These are phyloP conservation scores for Reutealis trisperma DNA, from an alignment of 345 rosid genomes.

Conservation along the genomic window DNA sequence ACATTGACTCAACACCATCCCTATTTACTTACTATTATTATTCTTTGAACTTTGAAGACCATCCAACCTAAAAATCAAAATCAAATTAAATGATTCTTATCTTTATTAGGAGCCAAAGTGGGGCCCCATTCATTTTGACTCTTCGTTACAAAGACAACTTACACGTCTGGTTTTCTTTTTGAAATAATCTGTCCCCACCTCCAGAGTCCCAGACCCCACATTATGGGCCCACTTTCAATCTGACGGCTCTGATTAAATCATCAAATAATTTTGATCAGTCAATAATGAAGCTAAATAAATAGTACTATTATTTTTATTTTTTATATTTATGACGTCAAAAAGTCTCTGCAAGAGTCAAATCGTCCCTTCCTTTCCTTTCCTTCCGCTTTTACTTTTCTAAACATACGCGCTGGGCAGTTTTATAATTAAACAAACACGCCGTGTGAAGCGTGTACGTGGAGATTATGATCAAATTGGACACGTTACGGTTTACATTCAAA, in stretches of 20 bases:
- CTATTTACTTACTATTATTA: too few species aligned
- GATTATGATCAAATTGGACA: rapidly evolving
- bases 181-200: background rate
- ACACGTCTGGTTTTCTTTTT: background rate
- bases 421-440: background rate
- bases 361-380: background rate
- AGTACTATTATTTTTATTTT: too few species aligned
- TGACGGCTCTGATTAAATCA: background rate
- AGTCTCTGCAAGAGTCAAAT: constrained; percentile 26
- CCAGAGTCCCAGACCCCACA: too few species aligned
- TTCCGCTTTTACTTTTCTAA: background rate
- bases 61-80: background rate
- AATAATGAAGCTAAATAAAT: too few species aligned
- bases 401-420: background rate
- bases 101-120: background rate
- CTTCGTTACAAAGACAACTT: background rate
- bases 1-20: too few species aligned
- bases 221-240: background rate
- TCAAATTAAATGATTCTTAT: background rate
- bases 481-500: background rate
- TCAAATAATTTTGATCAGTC: background rate
- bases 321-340: constrained; percentile 12
- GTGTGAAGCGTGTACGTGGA: background rate
- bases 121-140: background rate
- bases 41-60: too few species aligned